Percentiles rank a stretch among this genome's conserved stretches.
These are phyloP conservation scores for Colletotrichum sp. DNA, from an alignment of 2,329 filamentous ascomycete genomes.

Conservation along the genomic window DNA sequence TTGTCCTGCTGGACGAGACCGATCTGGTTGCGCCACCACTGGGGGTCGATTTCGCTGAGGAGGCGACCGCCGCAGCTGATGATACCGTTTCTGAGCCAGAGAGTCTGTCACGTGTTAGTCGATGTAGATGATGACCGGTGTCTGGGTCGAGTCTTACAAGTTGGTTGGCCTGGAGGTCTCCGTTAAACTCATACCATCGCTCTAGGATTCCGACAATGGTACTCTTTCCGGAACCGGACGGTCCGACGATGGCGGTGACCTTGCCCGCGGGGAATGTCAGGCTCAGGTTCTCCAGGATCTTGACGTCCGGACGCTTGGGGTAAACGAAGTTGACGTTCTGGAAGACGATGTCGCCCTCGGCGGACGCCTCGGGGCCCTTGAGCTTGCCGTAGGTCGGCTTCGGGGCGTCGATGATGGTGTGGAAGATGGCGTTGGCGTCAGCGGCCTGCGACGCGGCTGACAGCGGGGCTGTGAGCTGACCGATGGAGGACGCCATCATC, in stretches of 20 bases:
- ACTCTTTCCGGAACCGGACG: slow-evolving; percentile 43
- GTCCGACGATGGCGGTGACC: slow-evolving; percentile 32
- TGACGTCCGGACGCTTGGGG: slow-evolving; percentile 36
- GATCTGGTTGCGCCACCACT: slow-evolving; percentile 91
- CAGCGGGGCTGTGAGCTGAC: slow-evolving; percentile 37
- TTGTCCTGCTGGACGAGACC: slow-evolving; percentile 79
- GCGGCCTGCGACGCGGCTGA: slow-evolving; percentile 38
- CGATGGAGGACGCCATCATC: slow-evolving; percentile 34
- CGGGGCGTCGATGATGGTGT: slow-evolving; percentile 49
- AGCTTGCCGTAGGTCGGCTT: slow-evolving; percentile 40
- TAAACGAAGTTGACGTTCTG: slow-evolving; percentile 37
- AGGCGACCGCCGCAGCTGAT: slow-evolving; percentile 9
- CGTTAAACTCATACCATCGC: slow-evolving; percentile 38
- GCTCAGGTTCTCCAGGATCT: slow-evolving; percentile 35
- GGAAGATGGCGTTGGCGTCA: slow-evolving; percentile 40
- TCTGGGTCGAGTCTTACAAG: slow-evolving; percentile 53
- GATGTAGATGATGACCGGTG: slow-evolving; percentile 79
- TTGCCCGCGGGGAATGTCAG: slow-evolving; percentile 39
- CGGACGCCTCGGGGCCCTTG: slow-evolving; percentile 56
- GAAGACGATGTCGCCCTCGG: slow-evolving; percentile 54
- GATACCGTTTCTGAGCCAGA: slow-evolving; percentile 36
- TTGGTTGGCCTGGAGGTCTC: slow-evolving; percentile 9
- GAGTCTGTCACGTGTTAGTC: slow-evolving; percentile 37
- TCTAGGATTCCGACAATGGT: slow-evolving; percentile 44
- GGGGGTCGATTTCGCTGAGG: slow-evolving; percentile 78